Conservation (phyloP, 2,329 filamentous ascomycete species). For the Furcasterigmium furcatum region DNA sequence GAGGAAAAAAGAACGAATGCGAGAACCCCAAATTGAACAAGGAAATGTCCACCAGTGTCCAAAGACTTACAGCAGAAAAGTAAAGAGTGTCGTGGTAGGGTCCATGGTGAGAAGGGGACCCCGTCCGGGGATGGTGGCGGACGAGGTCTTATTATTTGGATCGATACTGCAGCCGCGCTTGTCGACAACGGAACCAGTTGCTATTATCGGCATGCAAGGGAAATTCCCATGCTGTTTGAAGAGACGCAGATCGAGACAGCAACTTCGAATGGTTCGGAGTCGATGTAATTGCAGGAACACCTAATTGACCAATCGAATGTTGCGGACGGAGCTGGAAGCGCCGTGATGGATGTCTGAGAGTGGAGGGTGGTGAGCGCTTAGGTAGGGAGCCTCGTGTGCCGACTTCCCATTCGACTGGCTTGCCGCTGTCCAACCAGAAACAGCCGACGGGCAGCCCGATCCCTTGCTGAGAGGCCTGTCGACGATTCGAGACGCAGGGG, state of each 20-base stretch:
- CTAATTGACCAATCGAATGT: conserved; percentile 20
- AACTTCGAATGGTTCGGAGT: conserved; percentile 5
- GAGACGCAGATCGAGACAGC: conserved; percentile 18
- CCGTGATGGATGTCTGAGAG: conserved; percentile 20
- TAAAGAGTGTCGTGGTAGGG: conserved; percentile 39
- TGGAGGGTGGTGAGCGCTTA: conserved; percentile 27
- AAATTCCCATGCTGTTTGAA: conserved; percentile 19
- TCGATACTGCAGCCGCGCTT: conserved; percentile 3
- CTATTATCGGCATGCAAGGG: conserved; percentile 11
- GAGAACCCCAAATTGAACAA: conserved; percentile 10
- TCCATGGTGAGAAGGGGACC: conserved; percentile 39
- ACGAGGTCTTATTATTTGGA: conserved; percentile 16
- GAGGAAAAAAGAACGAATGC: background rate
- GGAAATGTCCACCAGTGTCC: conserved; percentile 15
- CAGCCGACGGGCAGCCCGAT: conserved; percentile 11
- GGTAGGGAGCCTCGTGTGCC: conserved; percentile 1
- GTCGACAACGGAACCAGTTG: background rate
- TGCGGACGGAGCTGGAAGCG: conserved; percentile 19
- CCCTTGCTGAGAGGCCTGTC: background rate
- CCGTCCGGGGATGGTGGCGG: conserved; percentile 5
- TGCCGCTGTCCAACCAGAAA: conserved; percentile 7
- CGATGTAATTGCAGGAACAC: conserved; percentile 18
- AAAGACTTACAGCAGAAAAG: conserved; percentile 49
- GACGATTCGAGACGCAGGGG: conserved; percentile 6
- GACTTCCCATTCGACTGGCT: conserved; percentile 2